Evolutionary conservation across 805 yeast species (phyloP).

Genomic region (Maudiozyma serrabonitensis): DNA sequence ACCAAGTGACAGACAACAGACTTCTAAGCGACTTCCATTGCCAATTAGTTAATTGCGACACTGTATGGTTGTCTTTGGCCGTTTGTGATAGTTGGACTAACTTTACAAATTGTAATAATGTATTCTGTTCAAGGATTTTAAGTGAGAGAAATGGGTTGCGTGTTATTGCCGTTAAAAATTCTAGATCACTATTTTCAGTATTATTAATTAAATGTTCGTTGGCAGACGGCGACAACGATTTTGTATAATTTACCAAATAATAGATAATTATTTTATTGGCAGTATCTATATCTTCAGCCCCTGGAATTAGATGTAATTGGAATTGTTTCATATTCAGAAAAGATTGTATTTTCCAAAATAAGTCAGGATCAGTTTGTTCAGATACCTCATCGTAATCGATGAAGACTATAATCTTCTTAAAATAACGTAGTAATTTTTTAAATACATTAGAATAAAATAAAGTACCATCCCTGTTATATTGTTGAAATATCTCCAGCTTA

Average conservation of each 20-base stretch:
- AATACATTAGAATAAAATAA: constrained; percentile 11
- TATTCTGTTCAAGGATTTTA: not conserved
- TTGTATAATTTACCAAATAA: not conserved
- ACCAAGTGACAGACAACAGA: not conserved
- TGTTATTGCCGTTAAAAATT: not conserved
- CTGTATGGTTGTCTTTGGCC: not conserved
- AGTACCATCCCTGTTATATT: constrained; percentile 2
- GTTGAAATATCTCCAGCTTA: constrained; percentile 16
- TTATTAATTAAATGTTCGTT: not conserved
- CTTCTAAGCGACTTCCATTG: not conserved
- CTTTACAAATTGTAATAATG: not conserved
- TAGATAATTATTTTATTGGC: not conserved
- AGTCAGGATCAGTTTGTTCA: constrained; percentile 11
- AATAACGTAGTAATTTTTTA: constrained; percentile 7
- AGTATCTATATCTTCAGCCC: not conserved
- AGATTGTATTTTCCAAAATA: constrained; percentile 18
- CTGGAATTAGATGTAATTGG: constrained; percentile 5
- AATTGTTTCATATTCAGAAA: constrained; percentile 7
- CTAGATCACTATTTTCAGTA: not conserved
- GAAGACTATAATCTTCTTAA: constrained; percentile 10
- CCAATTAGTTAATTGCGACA: not conserved
- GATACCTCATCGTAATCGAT: constrained; percentile 9
- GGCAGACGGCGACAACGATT: not conserved
- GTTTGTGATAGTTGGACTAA: not conserved
- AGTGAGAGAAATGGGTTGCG: not conserved